Conservation (phyloP, 163 green algal species). For the Trebouxia gelatinosa region DNA sequence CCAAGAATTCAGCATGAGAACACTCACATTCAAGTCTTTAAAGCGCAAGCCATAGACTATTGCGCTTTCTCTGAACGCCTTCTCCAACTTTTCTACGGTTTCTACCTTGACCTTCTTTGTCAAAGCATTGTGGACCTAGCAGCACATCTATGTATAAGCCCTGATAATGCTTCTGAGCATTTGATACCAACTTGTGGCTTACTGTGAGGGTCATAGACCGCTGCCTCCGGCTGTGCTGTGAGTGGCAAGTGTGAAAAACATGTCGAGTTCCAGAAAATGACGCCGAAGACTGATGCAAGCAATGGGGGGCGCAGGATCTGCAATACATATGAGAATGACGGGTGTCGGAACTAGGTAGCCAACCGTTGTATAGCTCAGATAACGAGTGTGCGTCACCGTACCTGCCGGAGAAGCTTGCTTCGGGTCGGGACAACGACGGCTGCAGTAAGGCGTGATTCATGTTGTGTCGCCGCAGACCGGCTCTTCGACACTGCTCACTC, state of each 20-base stretch:
- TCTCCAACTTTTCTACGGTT: slow-evolving; percentile 66
- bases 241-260: background rate
- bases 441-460: too few species aligned
- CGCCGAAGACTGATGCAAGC: background rate
- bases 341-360: too few species aligned
- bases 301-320: background rate
- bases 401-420: slow-evolving; percentile 16
- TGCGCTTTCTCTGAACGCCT: slow-evolving; percentile 69
- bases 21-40: slow-evolving; percentile 70
- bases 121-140: slow-evolving; percentile 72
- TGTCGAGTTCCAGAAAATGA: background rate
- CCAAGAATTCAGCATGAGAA: background rate
- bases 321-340: background rate
- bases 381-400: too few species aligned
- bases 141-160: background rate
- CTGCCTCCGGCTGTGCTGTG: background rate
- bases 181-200: too few species aligned
- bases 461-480: too few species aligned
- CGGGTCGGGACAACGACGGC: too few species aligned
- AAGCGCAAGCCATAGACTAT: slow-evolving; percentile 83
- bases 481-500: too few species aligned
- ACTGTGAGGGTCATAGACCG: background rate
- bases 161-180: too few species aligned
- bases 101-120: slow-evolving; percentile 75
- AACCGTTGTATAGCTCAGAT: too few species aligned